Percentiles rank a stretch among this genome's conserved stretches.
Conservation (phyloP, 176 grass and related monocot genomes). For the Paspalum notatum region DNA sequence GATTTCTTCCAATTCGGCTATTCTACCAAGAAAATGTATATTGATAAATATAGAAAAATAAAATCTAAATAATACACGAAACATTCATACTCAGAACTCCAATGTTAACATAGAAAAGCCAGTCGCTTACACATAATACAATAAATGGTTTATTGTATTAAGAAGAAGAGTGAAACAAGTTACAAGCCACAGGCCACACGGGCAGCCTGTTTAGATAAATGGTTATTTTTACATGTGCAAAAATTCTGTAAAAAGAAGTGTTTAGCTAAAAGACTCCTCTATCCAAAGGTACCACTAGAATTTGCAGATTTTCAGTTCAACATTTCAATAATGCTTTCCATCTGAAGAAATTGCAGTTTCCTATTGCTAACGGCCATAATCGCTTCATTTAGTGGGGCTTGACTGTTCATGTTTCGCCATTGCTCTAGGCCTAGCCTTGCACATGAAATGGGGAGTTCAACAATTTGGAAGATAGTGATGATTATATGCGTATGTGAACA, state of each 20-base stretch:
- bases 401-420: slow-evolving; percentile 9
- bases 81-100: not conserved
- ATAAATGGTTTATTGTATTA: not conserved
- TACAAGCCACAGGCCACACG: too few species aligned
- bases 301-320: too few species aligned
- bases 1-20: not conserved
- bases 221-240: not conserved
- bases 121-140: not conserved
- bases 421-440: not conserved
- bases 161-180: too few species aligned
- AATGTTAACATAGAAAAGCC: not conserved
- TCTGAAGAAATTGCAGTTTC: too few species aligned
- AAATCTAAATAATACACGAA: not conserved
- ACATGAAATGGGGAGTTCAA: not conserved
- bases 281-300: too few species aligned
- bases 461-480: not conserved
- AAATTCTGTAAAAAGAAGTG: not conserved
- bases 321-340: too few species aligned
- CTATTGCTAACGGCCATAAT: too few species aligned
- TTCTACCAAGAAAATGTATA: not conserved
- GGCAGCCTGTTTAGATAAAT: too few species aligned
- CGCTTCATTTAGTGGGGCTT: too few species aligned
- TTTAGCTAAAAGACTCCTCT: too few species aligned
- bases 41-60: not conserved
- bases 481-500: too few species aligned